A percentile compares a stretch with the other conserved stretches of the same genome.
These are phyloP conservation scores for Globisporangium iwayamae DNA, from an alignment of 352 stramenopile species.

Conservation along the genomic window DNA sequence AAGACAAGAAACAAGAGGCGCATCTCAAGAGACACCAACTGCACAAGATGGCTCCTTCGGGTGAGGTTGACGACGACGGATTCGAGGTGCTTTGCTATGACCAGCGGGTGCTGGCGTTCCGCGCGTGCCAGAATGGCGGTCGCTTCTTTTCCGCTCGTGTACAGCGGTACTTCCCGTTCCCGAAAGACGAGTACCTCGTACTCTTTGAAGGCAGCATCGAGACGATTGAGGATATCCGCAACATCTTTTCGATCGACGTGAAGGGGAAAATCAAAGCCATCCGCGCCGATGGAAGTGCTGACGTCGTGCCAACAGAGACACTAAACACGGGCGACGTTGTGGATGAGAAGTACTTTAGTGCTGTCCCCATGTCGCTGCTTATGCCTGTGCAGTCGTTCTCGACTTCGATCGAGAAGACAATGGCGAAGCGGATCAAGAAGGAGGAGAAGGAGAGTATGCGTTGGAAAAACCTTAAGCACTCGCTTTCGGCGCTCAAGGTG, in stretches of 20 bases:
- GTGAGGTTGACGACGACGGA: conserved; percentile 44
- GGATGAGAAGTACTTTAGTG: conserved; percentile 21
- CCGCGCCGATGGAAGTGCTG: conserved; percentile 47
- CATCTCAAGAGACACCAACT: conserved; percentile 46
- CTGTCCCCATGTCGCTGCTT: conserved; percentile 26
- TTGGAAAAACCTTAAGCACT: conserved; percentile 34
- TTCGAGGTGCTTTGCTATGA: conserved; percentile 53
- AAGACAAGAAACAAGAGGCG: conserved; percentile 18
- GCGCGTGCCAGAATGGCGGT: conserved; percentile 43
- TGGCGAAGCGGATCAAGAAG: conserved; percentile 33
- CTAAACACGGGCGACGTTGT: background rate
- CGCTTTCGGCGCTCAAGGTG: conserved; percentile 36
- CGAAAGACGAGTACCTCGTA: conserved; percentile 44
- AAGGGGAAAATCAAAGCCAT: conserved; percentile 48
- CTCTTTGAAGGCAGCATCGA: conserved; percentile 55
- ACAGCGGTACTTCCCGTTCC: conserved; percentile 47
- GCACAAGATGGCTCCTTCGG: conserved; percentile 47
- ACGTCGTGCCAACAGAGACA: conserved; percentile 35
- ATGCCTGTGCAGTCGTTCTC: conserved; percentile 52
- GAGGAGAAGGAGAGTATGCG: conserved; percentile 15
- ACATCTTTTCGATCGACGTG: conserved; percentile 56
- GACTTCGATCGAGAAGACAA: conserved; percentile 23
- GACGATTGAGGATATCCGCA: conserved; percentile 54
- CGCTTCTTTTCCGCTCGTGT: conserved; percentile 59
- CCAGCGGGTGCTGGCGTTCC: conserved; percentile 66